phyloP scores from a whole-genome alignment of 352 stramenopile genomes.

The Pythium phragmitis region DNA sequence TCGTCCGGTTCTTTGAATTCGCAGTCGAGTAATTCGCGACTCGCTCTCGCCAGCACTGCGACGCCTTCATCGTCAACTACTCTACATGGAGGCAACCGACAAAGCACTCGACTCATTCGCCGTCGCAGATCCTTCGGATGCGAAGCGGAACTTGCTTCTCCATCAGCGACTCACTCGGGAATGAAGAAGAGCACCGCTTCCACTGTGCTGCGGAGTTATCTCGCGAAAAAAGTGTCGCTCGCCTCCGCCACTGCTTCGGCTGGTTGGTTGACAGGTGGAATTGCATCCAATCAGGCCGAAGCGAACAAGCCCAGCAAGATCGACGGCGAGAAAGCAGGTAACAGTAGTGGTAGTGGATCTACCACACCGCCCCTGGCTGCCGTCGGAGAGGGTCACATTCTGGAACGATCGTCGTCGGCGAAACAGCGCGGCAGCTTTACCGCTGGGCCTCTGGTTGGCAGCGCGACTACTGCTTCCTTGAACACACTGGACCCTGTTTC shows the following conservation, averaged over 20 bases:
- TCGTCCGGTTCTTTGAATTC: conserved; percentile 28
- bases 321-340: conserved; percentile 6
- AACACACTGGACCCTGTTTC: conserved; percentile 11
- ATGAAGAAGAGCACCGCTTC: conserved; percentile 43
- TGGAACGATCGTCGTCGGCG: conserved; percentile 5
- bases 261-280: conserved; percentile 14
- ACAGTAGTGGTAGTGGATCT: conserved; percentile 20
- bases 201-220: conserved; percentile 47
- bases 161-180: conserved; percentile 5
- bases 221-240: conserved; percentile 32
- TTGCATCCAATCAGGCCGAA: conserved; percentile 3
- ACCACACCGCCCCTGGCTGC: conserved; percentile 20
- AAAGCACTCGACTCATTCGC: conserved; percentile 39
- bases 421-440: conserved; percentile 23
- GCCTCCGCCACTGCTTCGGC: conserved; percentile 19
- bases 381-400: conserved; percentile 4
- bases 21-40: conserved; percentile 20
- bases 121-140: conserved; percentile 73
- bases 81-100: not conserved
- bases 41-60: conserved; percentile 1
- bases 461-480: not conserved
- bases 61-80: conserved; percentile 7
- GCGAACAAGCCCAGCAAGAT: not conserved
- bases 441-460: not conserved
- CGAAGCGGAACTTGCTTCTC: conserved; percentile 49